A percentile compares a stretch with the other conserved stretches of the same genome.
Conservation (phyloP, 1,284 basidiomycete genomes). For the Austroboletus novae-zelandiae region DNA sequence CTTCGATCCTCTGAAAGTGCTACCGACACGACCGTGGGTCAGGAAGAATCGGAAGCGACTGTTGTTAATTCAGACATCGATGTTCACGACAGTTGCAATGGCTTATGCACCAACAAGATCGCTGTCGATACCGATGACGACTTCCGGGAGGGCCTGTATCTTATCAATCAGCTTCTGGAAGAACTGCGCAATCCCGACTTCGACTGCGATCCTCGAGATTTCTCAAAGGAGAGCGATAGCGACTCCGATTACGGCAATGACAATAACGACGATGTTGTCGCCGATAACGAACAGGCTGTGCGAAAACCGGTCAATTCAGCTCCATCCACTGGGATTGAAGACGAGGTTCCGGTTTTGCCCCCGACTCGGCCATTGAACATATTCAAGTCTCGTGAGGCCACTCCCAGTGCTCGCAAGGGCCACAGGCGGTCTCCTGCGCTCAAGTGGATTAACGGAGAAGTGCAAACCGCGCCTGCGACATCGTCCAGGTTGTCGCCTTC, state of each 20-base stretch:
- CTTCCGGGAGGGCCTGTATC: neutral
- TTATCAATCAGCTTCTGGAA: conserved; percentile 20
- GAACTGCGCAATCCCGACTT: conserved; percentile 14
- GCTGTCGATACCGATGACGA: neutral
- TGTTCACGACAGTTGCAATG: neutral
- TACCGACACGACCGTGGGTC: too few species aligned
- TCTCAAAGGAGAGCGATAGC: conserved; percentile 11
- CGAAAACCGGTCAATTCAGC: neutral
- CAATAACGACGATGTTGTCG: neutral
- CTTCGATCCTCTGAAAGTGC: too few species aligned
- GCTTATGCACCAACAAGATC: too few species aligned
- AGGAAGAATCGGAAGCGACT: too few species aligned
- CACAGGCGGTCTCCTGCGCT: neutral
- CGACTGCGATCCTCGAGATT: conserved; percentile 6
- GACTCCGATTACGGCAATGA: neutral
- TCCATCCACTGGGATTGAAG: neutral
- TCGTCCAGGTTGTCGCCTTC: neutral
- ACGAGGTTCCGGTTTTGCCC: conserved; percentile 12
- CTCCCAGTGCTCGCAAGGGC: neutral
- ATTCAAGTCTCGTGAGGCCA: neutral
- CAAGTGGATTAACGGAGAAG: neutral
- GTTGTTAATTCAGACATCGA: neutral
- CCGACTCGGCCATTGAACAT: conserved; percentile 9
- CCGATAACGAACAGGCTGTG: too few species aligned
- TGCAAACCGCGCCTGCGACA: neutral